Evolutionary conservation across 2,329 filamentous ascomycete species (phyloP).

Genomic region (Hortaea sp.): DNA sequence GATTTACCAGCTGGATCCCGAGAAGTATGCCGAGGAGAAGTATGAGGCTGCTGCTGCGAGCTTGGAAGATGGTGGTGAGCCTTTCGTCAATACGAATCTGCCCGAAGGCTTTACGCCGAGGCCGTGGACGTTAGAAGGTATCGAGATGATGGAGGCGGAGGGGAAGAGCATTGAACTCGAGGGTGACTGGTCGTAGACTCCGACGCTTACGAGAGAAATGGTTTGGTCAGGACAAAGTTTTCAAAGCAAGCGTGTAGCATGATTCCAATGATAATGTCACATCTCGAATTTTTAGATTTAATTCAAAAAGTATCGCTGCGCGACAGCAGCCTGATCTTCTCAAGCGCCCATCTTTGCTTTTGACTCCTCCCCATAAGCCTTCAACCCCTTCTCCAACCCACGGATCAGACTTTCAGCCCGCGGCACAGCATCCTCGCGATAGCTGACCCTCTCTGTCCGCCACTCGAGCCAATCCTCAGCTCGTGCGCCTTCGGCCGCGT

Average conservation of each 20-base stretch:
- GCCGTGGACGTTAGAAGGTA: constrained; percentile 11
- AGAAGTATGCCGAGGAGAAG: constrained; percentile 12
- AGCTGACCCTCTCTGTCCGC: constrained; percentile 50
- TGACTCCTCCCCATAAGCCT: constrained; percentile 9
- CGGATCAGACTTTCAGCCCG: constrained; percentile 12
- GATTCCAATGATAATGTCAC: too few species aligned
- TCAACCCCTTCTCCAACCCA: constrained; percentile 15
- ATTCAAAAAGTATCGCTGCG: too few species aligned
- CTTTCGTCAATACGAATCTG: constrained; percentile 14
- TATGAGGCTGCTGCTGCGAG: constrained; percentile 8
- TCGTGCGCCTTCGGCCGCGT: constrained; percentile 41
- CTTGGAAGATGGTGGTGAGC: constrained; percentile 3
- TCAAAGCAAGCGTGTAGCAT: too few species aligned
- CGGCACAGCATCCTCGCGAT: constrained; percentile 41
- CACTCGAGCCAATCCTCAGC: constrained; percentile 54
- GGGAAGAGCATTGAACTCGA: constrained; percentile 9
- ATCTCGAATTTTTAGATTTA: too few species aligned
- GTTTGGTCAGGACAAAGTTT: neutral
- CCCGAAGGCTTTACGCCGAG: constrained; percentile 7
- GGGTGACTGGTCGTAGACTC: constrained; percentile 10
- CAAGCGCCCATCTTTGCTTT: neutral
- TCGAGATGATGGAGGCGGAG: constrained; percentile 10
- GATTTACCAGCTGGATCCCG: constrained; percentile 5
- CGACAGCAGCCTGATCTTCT: too few species aligned
- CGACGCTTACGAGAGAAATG: too few species aligned